Conservation (phyloP, 495 filamentous ascomycete species). For the Oleoguttula mirabilis region DNA sequence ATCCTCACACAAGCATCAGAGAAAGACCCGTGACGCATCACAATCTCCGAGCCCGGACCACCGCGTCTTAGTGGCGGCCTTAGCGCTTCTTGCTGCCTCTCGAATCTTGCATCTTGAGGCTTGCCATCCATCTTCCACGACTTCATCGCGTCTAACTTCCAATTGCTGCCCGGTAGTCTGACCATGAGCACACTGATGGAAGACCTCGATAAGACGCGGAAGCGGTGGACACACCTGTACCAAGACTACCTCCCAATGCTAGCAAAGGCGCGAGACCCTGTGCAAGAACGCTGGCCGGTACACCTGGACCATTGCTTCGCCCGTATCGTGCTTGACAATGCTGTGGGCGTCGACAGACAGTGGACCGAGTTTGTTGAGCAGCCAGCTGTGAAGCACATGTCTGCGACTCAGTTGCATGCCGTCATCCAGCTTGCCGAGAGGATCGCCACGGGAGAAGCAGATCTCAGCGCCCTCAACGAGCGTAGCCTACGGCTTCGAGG, state of each 20-base stretch:
- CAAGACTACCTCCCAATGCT: constrained; percentile 12
- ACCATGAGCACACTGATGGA: no score
- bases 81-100: no score
- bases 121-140: no score
- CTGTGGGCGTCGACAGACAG: constrained; percentile 23
- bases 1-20: no score
- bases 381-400: constrained; percentile 28
- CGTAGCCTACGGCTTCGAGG: constrained; percentile 23
- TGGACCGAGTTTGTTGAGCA: constrained; percentile 20
- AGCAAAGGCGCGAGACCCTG: constrained; percentile 14
- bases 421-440: constrained; percentile 23
- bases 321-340: constrained; percentile 30
- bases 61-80: no score
- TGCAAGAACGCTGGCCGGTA: constrained; percentile 27
- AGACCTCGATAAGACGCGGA: constrained; percentile 2
- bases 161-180: no score
- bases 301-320: constrained; percentile 32
- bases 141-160: no score
- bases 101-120: no score
- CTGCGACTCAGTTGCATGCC: constrained; percentile 19
- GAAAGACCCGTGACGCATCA: no score
- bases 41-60: no score
- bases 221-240: constrained; percentile 8
- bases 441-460: constrained; percentile 21
- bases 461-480: constrained; percentile 23